phyloP scores from a whole-genome alignment of 768 basidiomycete genomes.

The Termitomyces sp. region DNA sequence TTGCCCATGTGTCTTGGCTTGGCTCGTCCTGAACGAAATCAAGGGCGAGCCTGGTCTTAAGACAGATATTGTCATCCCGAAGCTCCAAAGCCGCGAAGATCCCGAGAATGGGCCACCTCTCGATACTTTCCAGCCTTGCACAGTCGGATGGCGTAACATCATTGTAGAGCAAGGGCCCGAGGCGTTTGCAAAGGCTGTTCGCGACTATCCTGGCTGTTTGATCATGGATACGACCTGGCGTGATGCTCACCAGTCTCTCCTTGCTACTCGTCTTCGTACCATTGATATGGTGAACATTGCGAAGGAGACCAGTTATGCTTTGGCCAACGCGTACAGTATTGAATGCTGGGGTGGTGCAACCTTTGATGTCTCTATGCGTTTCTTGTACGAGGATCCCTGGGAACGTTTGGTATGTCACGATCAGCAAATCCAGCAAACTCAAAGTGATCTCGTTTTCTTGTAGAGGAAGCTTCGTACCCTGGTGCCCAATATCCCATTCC shows the following conservation, averaged over 20 bases:
- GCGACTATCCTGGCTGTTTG: conserved; percentile 90
- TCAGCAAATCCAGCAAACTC: background rate
- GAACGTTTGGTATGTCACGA: conserved; percentile 75
- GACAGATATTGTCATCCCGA: conserved; percentile 80
- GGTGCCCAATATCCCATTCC: conserved; percentile 97
- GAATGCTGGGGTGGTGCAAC: conserved; percentile 99
- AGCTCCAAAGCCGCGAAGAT: conserved; percentile 73
- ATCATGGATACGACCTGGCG: conserved; percentile 99
- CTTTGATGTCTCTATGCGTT: conserved; percentile 98
- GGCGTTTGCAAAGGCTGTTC: conserved; percentile 96
- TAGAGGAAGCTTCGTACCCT: conserved; percentile 89
- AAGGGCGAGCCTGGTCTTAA: conserved; percentile 93
- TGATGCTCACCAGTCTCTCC: conserved; percentile 96
- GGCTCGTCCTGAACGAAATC: background rate
- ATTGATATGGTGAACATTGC: conserved; percentile 98
- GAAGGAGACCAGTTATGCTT: conserved; percentile 92
- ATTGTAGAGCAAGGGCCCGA: conserved; percentile 97
- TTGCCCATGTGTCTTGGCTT: background rate
- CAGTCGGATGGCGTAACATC: conserved; percentile 95
- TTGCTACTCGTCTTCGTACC: conserved; percentile 94
- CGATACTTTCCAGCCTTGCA: conserved; percentile 80
- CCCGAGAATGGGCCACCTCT: conserved; percentile 61
- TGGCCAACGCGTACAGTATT: conserved; percentile 92
- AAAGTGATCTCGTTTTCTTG: conserved; percentile 13
- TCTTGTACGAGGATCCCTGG: conserved; percentile 99